phyloP scores from a whole-genome alignment of 1,284 basidiomycete species.

The Tilletia horrida region DNA sequence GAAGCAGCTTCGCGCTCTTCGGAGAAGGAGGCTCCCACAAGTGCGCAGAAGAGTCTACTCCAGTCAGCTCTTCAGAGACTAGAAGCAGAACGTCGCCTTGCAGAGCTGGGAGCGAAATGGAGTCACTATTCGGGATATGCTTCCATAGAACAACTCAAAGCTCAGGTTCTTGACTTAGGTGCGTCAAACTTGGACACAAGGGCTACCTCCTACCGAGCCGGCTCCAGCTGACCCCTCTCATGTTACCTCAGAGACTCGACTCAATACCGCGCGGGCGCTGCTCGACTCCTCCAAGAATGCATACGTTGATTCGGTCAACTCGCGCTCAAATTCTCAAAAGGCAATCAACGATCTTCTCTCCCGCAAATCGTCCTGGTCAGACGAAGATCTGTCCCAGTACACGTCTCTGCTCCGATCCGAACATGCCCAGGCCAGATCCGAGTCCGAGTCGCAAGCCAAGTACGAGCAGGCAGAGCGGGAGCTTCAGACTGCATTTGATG shows the following conservation, averaged over 20 bases:
- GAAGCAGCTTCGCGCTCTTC: too few relatives aligned
- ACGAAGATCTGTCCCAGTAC: constrained; percentile 41
- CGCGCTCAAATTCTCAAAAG: constrained; percentile 37
- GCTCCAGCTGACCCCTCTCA: too few relatives aligned
- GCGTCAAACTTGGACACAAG: too few relatives aligned
- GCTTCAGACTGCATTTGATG: constrained; percentile 43
- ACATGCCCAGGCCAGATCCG: constrained; percentile 35
- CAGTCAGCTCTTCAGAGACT: background rate
- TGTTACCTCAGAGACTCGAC: constrained; percentile 26
- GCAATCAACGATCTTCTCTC: constrained; percentile 46
- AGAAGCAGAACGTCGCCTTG: constrained; percentile 10
- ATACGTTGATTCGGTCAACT: constrained; percentile 39
- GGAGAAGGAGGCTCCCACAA: background rate
- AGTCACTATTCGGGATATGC: constrained; percentile 45
- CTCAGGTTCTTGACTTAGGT: constrained; percentile 28
- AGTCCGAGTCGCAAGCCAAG: constrained; percentile 32
- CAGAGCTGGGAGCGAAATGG: constrained; percentile 27
- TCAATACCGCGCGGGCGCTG: constrained; percentile 23
- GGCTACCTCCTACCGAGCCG: too few relatives aligned
- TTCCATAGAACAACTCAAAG: constrained; percentile 36
- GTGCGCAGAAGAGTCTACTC: background rate
- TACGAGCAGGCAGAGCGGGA: constrained; percentile 37
- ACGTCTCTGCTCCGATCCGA: constrained; percentile 46
- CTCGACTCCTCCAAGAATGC: constrained; percentile 29
- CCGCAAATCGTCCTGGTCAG: constrained; percentile 44